Conservation (phyloP, 83 land plant genomes). For the Isoetes engelmannii region DNA sequence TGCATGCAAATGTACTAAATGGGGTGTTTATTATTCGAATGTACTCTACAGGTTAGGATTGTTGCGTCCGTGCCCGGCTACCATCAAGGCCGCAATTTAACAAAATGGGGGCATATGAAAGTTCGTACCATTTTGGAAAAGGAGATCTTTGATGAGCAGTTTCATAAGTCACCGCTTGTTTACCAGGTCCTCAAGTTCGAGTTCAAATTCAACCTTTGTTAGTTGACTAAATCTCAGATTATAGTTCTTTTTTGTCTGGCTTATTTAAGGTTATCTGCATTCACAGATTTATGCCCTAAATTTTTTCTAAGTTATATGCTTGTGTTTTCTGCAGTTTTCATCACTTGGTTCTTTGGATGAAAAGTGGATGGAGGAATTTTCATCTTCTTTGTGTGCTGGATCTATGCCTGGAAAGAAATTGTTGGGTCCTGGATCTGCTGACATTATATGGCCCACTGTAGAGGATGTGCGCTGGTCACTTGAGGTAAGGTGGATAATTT, state of each 20-base stretch:
- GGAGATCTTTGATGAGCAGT: conserved; percentile 59
- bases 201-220: too few relatives aligned
- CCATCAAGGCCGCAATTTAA: conserved; percentile 62
- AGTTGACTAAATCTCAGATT: not conserved
- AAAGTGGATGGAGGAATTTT: conserved; percentile 85
- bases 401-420: conserved; percentile 37
- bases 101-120: conserved; percentile 97
- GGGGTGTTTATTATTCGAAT: not conserved
- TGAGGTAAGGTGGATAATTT: conserved; percentile 44
- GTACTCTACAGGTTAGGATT: conserved; percentile 62
- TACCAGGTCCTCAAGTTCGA: conserved; percentile 55
- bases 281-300: not conserved
- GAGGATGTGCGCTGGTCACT: conserved; percentile 91
- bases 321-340: conserved; percentile 61
- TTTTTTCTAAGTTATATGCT: not conserved
- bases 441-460: conserved; percentile 85
- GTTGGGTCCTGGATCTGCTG: conserved; percentile 60
- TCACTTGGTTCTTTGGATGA: conserved; percentile 96
- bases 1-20: not conserved
- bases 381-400: conserved; percentile 72
- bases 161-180: conserved; percentile 56
- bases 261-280: not conserved
- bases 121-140: conserved; percentile 64
- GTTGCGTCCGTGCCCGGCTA: conserved; percentile 95
- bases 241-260: not conserved